Base-by-base conservation (phyloP, 768 basidiomycete species). In the Trametes maxima region DNA sequence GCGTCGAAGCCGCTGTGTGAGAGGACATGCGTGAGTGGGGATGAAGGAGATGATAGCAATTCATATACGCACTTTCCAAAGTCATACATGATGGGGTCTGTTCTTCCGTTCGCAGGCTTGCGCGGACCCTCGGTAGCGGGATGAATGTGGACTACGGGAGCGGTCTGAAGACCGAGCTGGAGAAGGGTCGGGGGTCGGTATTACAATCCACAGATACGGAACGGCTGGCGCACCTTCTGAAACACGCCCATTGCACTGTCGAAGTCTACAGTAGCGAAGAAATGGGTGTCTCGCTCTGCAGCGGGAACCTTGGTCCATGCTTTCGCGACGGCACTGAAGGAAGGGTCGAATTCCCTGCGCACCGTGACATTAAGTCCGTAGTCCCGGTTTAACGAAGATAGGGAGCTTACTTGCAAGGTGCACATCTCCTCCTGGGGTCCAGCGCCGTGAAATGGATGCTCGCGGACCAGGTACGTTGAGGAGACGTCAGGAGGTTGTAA, bases 181-280 rank as follows among this genome's bases (percentile, higher is more conserved):
- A n/a, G 22, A 42, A 21, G 2, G 33, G 21, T 44, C 21, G 21
- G 17, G 3, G n/a, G 12, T n/a, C 21, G 28, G 52, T 17, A 5
- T 1, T 7, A 5, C 21, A 4, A 22, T 33, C 46, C 17, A 19
- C 10, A 11, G 13, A 12, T 11, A 17, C 7, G 13, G 42, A 22
- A 14, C 22, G 3, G 1, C 13, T n/a, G 2, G 24, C 13, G 61
- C 70, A 93, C 95, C 80, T 85, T 86, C 77, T 91, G 87, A 78
- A 96, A 99, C 45, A 94, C 81, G 1, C 77, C 74, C 56, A 85
- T 80, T 8, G 85, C 88, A 39, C 90, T 80, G 69, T 91, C 85
- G 70, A 97, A 98, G 74, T 99, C 97, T 33, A 94, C 73, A 13
- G 87, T 88, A 10, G 87, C 97, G 70, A 98, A 99, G 84, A 98